Evolutionary conservation across 768 basidiomycete genomes (phyloP).

Genomic region (Serendipita sp.): DNA sequence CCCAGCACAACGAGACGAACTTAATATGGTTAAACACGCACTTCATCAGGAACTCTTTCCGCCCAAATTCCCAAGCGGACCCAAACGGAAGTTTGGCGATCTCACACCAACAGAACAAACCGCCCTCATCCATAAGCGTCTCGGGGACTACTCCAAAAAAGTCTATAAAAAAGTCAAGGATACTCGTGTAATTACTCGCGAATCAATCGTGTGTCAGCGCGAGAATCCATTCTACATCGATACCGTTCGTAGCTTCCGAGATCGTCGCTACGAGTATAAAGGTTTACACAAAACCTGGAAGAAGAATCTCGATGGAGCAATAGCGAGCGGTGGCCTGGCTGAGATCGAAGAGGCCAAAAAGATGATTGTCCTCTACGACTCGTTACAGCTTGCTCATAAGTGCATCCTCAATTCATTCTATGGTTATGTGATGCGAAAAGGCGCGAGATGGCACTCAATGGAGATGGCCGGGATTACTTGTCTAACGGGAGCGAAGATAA

Average conservation of each 20-base stretch:
- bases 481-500: slow-evolving; percentile 91
- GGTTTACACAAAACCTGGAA: slow-evolving; percentile 98
- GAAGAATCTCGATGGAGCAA: slow-evolving; percentile 76
- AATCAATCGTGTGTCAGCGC: slow-evolving; percentile 89
- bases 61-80: slow-evolving; percentile 52
- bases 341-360: slow-evolving; percentile 96
- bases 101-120: slow-evolving; percentile 75
- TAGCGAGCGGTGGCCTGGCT: slow-evolving; percentile 52
- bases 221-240: slow-evolving; percentile 99
- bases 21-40: slow-evolving; percentile 94
- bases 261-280: slow-evolving; percentile 98
- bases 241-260: slow-evolving; percentile 91
- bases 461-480: slow-evolving; percentile 99
- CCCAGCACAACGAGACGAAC: slow-evolving; percentile 92
- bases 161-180: slow-evolving; percentile 98
- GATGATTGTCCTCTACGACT: slow-evolving; percentile 98
- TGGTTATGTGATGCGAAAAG: slow-evolving; percentile 99
- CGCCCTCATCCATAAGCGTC: slow-evolving; percentile 82
- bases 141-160: slow-evolving; percentile 96
- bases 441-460: slow-evolving; percentile 99
- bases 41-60: slow-evolving; percentile 91
- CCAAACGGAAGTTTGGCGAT: slow-evolving; percentile 69
- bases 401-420: slow-evolving; percentile 99
- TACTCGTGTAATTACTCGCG: slow-evolving; percentile 84
- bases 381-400: slow-evolving; percentile 96